Evolutionary conservation across 2,329 filamentous ascomycete species (phyloP), one percentile per base, ranked within the genome.

Genomic region (Tolypocladium inflatum): DNA sequence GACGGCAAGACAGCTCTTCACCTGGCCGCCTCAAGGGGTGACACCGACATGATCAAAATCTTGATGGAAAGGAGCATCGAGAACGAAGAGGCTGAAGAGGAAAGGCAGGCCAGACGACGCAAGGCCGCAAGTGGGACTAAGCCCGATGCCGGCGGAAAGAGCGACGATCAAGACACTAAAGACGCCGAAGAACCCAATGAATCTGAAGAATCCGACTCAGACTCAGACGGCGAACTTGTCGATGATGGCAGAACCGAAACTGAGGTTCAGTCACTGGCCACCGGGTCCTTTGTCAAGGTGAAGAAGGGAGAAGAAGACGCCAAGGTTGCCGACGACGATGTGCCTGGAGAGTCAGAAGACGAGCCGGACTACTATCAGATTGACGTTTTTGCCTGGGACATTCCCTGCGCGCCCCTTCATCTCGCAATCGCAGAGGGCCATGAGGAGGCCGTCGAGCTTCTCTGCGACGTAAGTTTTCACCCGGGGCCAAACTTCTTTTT

Each of bases 1-100:
- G 91, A 94, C 69, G 91, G 91, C 4, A 82, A 84, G 63, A 95
- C 90, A 2, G 88, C 90, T 10, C 78, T 96, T n/a, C 91, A 96
- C 70, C 76, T 95, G 37, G 90, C 90, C 21, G 88, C 89, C 21
- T 80, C 84, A 51, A 80, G 87, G 26, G 91, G 91, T 0, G 75
- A 84, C 62, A 68, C 75, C 1, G 83, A 86, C 21, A 92, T 94
- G 61, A 79, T 94, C 62, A 85, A 80, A 61, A 82, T 86, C 9
- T 74, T 96, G 15, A 81, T 96, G 67, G 78, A 84, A 39, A 90
- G 86, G 73, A 94, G 90, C 65, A 81, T 83, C 58, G 79, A 81
- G 37, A 94, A 94, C 60, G 86, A 91, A 68, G 85, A 86, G 59
- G 79, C 82, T 56, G 84, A 88, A 58, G 80, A 83, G 33, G 79